phyloP scores from a whole-genome alignment of 495 filamentous ascomycete genomes.

The Bryoglossum gracile region DNA sequence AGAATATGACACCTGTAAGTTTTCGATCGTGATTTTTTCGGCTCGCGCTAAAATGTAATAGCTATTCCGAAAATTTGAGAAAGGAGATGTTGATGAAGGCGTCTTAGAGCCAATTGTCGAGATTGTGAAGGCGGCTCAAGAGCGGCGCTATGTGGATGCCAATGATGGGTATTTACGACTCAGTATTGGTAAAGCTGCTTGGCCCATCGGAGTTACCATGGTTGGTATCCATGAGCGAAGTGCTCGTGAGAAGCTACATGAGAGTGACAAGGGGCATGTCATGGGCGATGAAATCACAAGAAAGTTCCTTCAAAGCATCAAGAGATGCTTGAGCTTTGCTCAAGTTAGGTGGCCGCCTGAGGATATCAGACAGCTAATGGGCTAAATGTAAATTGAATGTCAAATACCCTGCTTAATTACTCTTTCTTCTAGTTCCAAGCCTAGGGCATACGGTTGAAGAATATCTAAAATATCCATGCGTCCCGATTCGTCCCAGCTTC shows the following conservation, averaged over 20 bases:
- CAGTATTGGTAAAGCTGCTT: constrained; percentile 97
- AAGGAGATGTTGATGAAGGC: constrained; percentile 64
- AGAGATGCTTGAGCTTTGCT: constrained; percentile 91
- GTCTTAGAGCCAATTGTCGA: constrained; percentile 83
- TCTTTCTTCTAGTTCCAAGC: too few species aligned
- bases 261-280: constrained; percentile 88
- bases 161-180: constrained; percentile 90
- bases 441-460: too few species aligned
- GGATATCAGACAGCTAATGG: constrained; percentile 92
- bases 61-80: constrained; percentile 85
- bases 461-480: too few species aligned
- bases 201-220: constrained; percentile 99
- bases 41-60: constrained; percentile 1
- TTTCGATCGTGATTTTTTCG: too few species aligned
- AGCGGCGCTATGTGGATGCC: constrained; percentile 86
- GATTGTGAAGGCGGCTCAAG: constrained; percentile 86
- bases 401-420: too few species aligned
- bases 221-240: constrained; percentile 97
- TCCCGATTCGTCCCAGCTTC: too few species aligned
- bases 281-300: constrained; percentile 93
- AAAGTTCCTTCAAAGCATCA: constrained; percentile 96
- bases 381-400: constrained; percentile 27
- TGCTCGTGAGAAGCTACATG: constrained; percentile 89
- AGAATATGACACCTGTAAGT: constrained; percentile 69
- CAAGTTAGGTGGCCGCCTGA: constrained; percentile 95